A percentile compares a stretch with the other conserved stretches of the same genome.
Conservation (phyloP, 2,329 filamentous ascomycete genomes). For the Trichophyton mentagrophytes region DNA sequence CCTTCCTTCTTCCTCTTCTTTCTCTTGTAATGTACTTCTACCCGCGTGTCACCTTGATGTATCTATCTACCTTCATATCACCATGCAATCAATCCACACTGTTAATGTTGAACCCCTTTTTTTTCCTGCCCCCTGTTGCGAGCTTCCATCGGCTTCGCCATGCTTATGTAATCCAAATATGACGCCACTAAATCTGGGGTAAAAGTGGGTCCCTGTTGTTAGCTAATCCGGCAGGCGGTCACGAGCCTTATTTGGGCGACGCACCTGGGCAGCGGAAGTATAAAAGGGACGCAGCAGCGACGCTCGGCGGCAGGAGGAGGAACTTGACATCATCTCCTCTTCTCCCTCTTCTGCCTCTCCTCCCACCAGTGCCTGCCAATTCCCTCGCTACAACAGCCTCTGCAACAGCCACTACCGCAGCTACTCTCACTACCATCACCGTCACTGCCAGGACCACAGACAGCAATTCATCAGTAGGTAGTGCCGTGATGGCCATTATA, state of each 20-base stretch:
- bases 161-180: neutral
- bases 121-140: no score
- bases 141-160: neutral
- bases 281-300: neutral
- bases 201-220: neutral
- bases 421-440: neutral
- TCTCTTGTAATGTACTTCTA: neutral
- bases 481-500: neutral
- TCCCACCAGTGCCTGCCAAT: neutral
- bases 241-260: neutral
- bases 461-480: neutral
- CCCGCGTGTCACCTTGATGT: neutral
- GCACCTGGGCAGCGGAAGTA: neutral
- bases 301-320: neutral
- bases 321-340: neutral
- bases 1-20: neutral
- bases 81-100: neutral
- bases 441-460: neutral
- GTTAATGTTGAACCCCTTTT: neutral
- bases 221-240: conserved; percentile 1
- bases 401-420: neutral
- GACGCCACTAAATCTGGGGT: conserved; percentile 1
- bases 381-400: neutral
- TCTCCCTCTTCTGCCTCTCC: neutral
- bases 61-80: neutral